Evolutionary conservation across 805 yeast species (phyloP).

Genomic region (Saturnispora sanitii): DNA sequence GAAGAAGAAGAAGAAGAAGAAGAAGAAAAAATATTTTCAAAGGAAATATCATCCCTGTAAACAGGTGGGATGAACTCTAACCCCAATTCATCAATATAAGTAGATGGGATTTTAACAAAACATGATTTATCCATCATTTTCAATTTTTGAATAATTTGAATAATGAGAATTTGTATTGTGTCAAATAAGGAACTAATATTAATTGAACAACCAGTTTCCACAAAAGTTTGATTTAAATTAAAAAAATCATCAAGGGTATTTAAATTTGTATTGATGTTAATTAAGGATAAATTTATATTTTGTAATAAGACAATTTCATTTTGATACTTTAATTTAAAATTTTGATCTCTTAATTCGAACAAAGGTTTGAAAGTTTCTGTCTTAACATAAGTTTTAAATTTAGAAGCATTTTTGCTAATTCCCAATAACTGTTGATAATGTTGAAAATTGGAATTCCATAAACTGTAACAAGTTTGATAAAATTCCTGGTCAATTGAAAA

Average conservation of each 20-base stretch:
- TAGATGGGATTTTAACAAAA: slow-evolving; percentile 11
- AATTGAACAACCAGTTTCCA: slow-evolving; percentile 28
- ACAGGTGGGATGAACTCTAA: slow-evolving; percentile 25
- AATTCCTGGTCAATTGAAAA: not conserved
- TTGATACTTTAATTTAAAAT: slow-evolving; percentile 18
- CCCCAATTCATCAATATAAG: slow-evolving; percentile 16
- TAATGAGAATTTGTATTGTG: slow-evolving; percentile 19
- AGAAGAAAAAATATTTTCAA: too few species aligned
- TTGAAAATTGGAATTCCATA: not conserved
- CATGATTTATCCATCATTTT: slow-evolving; percentile 8
- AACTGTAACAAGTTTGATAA: not conserved
- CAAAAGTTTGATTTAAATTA: slow-evolving; percentile 15
- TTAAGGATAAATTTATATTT: slow-evolving; percentile 16
- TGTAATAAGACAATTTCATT: slow-evolving; percentile 18
- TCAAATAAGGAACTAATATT: slow-evolving; percentile 27
- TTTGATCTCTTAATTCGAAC: slow-evolving; percentile 27
- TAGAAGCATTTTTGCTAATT: not conserved
- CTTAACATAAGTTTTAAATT: slow-evolving; percentile 11
- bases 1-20: too few species aligned
- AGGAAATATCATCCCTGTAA: slow-evolving; percentile 19
- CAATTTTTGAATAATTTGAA: slow-evolving; percentile 13
- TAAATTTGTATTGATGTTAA: slow-evolving; percentile 15
- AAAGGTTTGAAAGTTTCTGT: slow-evolving; percentile 18
- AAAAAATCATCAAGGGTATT: slow-evolving; percentile 16
- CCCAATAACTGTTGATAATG: not conserved